Evolutionary conservation across 2,329 filamentous ascomycete species (phyloP), one percentile per base, ranked within the genome.

Genomic region (Monilinia laxa): DNA sequence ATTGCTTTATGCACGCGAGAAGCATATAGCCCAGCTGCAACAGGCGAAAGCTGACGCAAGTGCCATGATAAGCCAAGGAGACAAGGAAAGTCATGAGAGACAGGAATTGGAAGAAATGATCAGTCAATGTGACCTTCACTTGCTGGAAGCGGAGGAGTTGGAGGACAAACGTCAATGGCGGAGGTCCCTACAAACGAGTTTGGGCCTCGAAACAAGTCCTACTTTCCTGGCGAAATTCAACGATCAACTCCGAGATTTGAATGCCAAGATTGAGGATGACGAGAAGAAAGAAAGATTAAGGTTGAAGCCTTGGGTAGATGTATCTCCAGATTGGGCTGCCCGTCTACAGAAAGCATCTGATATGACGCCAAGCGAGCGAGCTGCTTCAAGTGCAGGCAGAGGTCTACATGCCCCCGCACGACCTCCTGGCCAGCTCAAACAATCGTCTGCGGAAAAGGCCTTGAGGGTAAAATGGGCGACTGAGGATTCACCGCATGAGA

Each of bases 291-390:
- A n/a, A 7, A 38, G 4, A 38, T 51, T 23, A 28, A 38, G 20
- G 4, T 11, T 51, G 42, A 18, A 25, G 25, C 31, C 12, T 6
- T 23, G 35, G 6, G 18, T 51, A 28, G 9, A 20, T 2, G 4
- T 0, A 7, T 12, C 16, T 9, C 11, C 2, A 4, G n/a, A 18
- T 20, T 51, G 12, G 25, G 3, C 11, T n/a, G 10, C 5, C 4
- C 20, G 31, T n/a, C 2, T 23, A 1, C 31, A 7, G 23, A 35
- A 25, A 2, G 45, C 14, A 2, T 14, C 16, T 1, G 20, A 35
- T 23, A 49, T 60, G 57, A 60, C 42, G 9, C 42, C 57, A 16
- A 20, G 42, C 12, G 57, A 60, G 42, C 42, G 42, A 49, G 57
- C 42, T 3, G 42, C 28, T 14, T 31, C 31, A 3, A 10, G 7